Base-by-base conservation (phyloP, 192 early-diverging fungal species). In the Paraglomus brasilianum region DNA sequence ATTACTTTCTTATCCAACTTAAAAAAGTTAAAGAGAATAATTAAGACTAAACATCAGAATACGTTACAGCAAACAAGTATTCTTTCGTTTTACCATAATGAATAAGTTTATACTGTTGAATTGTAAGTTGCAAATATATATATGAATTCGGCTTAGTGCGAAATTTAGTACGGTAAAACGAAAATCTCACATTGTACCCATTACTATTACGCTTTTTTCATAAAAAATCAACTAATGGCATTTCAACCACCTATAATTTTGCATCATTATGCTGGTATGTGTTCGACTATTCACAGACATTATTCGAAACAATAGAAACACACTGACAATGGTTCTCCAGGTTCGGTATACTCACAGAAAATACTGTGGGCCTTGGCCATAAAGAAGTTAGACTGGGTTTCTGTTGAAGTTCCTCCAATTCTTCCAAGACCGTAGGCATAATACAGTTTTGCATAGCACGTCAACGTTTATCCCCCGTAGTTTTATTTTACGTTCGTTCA, bases 301-400 rank as follows among this genome's bases (percentile, higher is more conserved):
- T 4, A 13, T 61, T 43, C n/a, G 24, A 11, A 0, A 3, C 10
- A 45, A 43, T 61, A 11, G 5, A 19, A 6, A 1, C 22, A 17
- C 17, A 42, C 39, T 42, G 13, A 24, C 11, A 44, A 24, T 46
- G 8, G 48, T 44, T 36, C 5, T 21, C 19, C 15, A 73, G 75
- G 71, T 8, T 76, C 74, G 0, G 71, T 65, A 5, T 80, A 65
- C 36, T 72, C 79, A 2, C 38, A 75, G 36, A 80, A 80, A 58
- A 38, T 80, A 10, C 13, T 66, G 3, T 40, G 71, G 11, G 78
- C 79, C 13, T 52, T 80, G 2, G 30, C 63, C 11, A 57, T 80
- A 56, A 80, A 77, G 42, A 66, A 74, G n/a, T n/a, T 80, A 13
- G 38, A 56, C 15, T 80, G 73, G 73, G 60, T n/a, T 47, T 74